Evolutionary conservation across 768 basidiomycete genomes (phyloP).

Genomic region (Boletus subcaerulescens): DNA sequence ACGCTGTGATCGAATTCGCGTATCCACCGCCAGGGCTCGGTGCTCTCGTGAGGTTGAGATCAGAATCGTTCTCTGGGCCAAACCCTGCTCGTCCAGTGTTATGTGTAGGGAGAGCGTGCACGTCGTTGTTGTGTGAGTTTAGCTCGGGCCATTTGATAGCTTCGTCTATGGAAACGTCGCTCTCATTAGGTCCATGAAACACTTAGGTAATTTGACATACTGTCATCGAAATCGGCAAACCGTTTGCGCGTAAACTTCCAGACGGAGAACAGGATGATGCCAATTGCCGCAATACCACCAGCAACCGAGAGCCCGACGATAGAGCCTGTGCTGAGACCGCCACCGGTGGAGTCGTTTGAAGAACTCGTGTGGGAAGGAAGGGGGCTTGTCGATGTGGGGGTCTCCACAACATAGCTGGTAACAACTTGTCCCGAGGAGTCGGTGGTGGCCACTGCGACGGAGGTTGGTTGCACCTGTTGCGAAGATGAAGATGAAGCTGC

Average conservation of each 20-base stretch:
- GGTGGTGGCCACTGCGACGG: slow-evolving; percentile 23
- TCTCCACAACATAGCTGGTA: slow-evolving; percentile 21
- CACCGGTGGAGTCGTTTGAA: slow-evolving; percentile 14
- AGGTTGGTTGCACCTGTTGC: not conserved
- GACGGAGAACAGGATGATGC: slow-evolving; percentile 68
- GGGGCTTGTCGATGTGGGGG: slow-evolving; percentile 22
- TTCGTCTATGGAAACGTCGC: slow-evolving; percentile 48
- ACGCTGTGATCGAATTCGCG: slow-evolving; percentile 43
- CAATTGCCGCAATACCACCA: slow-evolving; percentile 72
- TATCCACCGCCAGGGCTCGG: slow-evolving; percentile 45
- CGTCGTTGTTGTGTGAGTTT: slow-evolving; percentile 57
- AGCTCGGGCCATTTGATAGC: slow-evolving; percentile 92
- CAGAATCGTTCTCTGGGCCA: slow-evolving; percentile 55
- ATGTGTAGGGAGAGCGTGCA: slow-evolving; percentile 65
- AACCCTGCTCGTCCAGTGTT: slow-evolving; percentile 72
- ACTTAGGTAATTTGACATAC: slow-evolving; percentile 43
- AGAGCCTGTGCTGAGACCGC: slow-evolving; percentile 62
- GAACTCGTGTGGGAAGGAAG: slow-evolving; percentile 24
- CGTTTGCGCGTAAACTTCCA: slow-evolving; percentile 89
- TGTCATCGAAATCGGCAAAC: slow-evolving; percentile 71
- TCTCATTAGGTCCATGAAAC: not conserved
- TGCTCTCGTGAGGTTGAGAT: slow-evolving; percentile 53
- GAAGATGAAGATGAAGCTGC: not conserved
- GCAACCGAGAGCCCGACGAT: slow-evolving; percentile 81
- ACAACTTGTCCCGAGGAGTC: slow-evolving; percentile 28